Percentiles rank a stretch among this genome's conserved stretches.
These are phyloP conservation scores for Staphylotrichum tortipilum DNA, from an alignment of 495 filamentous ascomycete species.

Conservation along the genomic window DNA sequence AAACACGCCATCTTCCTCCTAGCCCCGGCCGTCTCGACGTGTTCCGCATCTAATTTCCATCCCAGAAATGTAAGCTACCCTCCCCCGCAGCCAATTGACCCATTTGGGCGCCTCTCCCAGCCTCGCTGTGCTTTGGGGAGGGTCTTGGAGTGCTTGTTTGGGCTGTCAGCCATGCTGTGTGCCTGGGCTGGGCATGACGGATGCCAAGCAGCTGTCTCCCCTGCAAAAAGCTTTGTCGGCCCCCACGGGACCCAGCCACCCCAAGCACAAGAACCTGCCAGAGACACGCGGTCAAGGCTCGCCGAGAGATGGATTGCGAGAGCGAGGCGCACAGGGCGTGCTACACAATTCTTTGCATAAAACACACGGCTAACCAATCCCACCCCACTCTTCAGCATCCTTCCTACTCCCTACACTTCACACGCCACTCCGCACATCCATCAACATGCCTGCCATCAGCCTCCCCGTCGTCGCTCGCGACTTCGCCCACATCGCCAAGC, in stretches of 20 bases:
- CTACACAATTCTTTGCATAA: no score
- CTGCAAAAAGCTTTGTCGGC: no score
- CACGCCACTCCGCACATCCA: not conserved
- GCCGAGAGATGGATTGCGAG: no score
- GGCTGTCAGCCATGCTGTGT: not conserved
- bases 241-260: not conserved
- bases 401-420: no score
- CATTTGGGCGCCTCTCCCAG: not conserved
- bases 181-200: conserved; percentile 9
- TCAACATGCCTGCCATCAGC: conserved; percentile 41
- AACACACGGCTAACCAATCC: no score
- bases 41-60: not conserved
- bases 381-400: no score
- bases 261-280: no score
- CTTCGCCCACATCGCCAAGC: conserved; percentile 38
- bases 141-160: not conserved
- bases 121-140: not conserved
- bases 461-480: conserved; percentile 41
- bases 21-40: not conserved
- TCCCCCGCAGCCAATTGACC: conserved; percentile 3
- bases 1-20: not conserved
- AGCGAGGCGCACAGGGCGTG: no score
- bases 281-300: no score
- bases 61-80: conserved; percentile 9
- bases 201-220: conserved; percentile 12